Evolutionary conservation across 1,139 yeast genomes (phyloP).

Genomic region (Candida glucosophila): DNA sequence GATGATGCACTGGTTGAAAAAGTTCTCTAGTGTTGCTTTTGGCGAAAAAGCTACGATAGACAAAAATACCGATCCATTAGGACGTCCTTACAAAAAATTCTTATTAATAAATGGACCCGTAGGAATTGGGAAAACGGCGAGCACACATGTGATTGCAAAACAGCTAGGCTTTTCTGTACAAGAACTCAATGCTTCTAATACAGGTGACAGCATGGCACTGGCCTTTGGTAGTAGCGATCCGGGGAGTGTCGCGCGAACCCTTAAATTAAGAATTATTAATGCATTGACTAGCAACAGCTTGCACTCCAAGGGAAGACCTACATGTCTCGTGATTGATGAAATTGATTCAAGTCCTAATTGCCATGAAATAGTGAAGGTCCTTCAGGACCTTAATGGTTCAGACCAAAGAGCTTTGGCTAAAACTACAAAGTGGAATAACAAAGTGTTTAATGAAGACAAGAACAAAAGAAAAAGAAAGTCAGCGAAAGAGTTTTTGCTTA

Average conservation of each 20-base stretch:
- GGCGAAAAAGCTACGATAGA: constrained; percentile 22
- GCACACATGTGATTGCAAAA: constrained; percentile 75
- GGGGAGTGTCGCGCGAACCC: constrained; percentile 19
- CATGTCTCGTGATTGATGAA: constrained; percentile 81
- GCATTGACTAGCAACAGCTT: constrained; percentile 62
- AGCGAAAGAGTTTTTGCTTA: constrained; percentile 33
- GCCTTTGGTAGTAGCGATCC: constrained; percentile 8
- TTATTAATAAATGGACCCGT: constrained; percentile 85
- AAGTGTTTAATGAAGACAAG: background rate
- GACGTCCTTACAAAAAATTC: constrained; percentile 66
- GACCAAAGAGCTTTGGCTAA: constrained; percentile 43
- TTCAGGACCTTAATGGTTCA: constrained; percentile 50
- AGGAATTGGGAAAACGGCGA: constrained; percentile 91
- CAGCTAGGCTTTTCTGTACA: constrained; percentile 76
- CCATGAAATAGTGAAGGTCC: constrained; percentile 61
- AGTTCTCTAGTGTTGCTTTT: constrained; percentile 70
- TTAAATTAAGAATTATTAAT: constrained; percentile 49
- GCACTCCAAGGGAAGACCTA: constrained; percentile 50
- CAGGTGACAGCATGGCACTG: constrained; percentile 31
- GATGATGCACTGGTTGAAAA: constrained; percentile 69
- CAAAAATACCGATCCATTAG: constrained; percentile 41
- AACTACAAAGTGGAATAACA: constrained; percentile 1
- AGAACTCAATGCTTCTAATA: constrained; percentile 87
- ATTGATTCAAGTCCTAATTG: constrained; percentile 82
- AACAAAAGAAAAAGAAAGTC: constrained; percentile 13